Conservation (phyloP, 163 green algal species). For the Chloroidium sp. region DNA sequence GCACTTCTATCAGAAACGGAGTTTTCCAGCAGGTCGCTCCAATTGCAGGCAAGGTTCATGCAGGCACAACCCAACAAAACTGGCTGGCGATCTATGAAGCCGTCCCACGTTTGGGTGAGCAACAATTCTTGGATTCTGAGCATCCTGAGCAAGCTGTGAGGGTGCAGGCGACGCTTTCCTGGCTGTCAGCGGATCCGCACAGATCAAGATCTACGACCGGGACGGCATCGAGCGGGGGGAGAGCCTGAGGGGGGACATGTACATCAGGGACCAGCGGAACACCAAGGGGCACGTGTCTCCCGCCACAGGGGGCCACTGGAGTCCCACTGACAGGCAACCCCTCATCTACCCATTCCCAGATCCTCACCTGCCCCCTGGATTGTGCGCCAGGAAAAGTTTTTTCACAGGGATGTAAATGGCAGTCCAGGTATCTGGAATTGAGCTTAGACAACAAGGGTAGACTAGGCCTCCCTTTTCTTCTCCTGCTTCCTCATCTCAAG, state of each 20-base stretch:
- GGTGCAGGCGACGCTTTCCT: slow-evolving; percentile 76
- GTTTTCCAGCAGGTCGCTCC: no score
- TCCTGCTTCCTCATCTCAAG: no score
- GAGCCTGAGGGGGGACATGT: slow-evolving; percentile 90
- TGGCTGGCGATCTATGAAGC: no score
- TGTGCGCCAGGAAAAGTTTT: not conserved
- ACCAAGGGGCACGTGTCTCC: slow-evolving; percentile 90
- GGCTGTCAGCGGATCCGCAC: slow-evolving; percentile 61
- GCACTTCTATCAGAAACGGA: no score
- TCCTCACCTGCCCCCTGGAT: not conserved
- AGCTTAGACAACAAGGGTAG: not conserved
- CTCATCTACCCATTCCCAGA: not conserved
- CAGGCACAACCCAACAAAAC: no score
- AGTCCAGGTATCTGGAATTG: not conserved
- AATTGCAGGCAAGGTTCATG: no score
- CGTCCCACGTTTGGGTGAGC: no score
- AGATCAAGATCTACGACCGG: slow-evolving; percentile 78
- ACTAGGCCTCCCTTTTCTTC: no score
- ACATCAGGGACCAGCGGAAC: slow-evolving; percentile 92
- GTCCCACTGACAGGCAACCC: slow-evolving; percentile 67
- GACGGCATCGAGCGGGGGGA: slow-evolving; percentile 79
- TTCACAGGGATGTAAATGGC: not conserved
- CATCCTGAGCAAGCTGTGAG: not conserved
- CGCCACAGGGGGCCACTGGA: slow-evolving; percentile 74
- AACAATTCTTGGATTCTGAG: no score